Evolutionary conservation across 148 eudicot genomes (phyloP).

Genomic region (Tetragonia tetragonoides): DNA sequence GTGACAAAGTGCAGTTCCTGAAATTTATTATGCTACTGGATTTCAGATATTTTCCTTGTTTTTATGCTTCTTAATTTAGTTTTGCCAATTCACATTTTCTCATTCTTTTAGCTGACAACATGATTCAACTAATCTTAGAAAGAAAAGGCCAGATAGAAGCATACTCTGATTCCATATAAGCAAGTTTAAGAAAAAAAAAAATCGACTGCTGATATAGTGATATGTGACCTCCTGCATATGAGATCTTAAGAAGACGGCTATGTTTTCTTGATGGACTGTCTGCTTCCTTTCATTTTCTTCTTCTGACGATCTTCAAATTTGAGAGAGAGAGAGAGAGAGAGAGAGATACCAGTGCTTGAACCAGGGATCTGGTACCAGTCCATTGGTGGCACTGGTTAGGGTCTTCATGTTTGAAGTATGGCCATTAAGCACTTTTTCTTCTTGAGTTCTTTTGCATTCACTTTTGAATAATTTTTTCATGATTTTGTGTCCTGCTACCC

Average conservation of each 20-base stretch:
- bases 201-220: not conserved
- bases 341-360: too few species aligned
- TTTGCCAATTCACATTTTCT: not conserved
- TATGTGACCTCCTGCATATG: not conserved
- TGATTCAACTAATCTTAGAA: not conserved
- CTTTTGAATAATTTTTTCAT: too few species aligned
- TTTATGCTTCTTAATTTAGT: not conserved
- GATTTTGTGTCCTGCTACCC: not conserved
- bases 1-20: not conserved
- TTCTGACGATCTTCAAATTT: not conserved
- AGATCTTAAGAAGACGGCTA: not conserved
- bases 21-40: not conserved
- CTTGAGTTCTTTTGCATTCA: not conserved
- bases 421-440: not conserved
- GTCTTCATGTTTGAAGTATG: not conserved
- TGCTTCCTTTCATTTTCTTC: not conserved
- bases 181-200: not conserved
- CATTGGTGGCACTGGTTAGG: too few species aligned
- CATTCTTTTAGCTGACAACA: not conserved
- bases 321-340: too few species aligned
- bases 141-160: not conserved
- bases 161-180: not conserved
- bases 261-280: not conserved
- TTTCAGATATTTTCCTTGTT: not conserved
- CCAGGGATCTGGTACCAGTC: too few species aligned